These are phyloP conservation scores for Lentinula detonsa DNA, from an alignment of 768 basidiomycete species.

Conservation along the genomic window DNA sequence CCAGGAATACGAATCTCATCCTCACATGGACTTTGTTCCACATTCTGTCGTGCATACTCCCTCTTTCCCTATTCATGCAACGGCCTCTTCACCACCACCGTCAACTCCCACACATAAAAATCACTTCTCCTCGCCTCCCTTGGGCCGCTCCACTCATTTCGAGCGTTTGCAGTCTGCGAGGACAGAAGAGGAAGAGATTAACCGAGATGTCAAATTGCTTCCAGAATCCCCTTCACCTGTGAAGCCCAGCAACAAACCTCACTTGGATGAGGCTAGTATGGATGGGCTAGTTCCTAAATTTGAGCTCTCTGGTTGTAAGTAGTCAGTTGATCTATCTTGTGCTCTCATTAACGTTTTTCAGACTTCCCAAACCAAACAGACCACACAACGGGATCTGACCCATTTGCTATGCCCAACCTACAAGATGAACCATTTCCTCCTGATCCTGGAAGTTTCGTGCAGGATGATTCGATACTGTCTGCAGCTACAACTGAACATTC, in stretches of 20 bases:
- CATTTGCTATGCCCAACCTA: slow-evolving; percentile 14
- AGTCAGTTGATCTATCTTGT: background rate
- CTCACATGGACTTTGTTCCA: slow-evolving; percentile 23
- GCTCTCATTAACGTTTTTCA: background rate
- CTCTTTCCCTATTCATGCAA: slow-evolving; percentile 9
- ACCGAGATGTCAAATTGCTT: slow-evolving; percentile 34
- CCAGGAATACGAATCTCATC: slow-evolving; percentile 22
- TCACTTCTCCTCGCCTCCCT: slow-evolving; percentile 17
- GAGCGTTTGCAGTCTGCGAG: slow-evolving; percentile 24
- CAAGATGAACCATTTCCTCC: slow-evolving; percentile 14
- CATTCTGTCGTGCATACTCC: slow-evolving; percentile 2
- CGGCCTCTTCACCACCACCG: slow-evolving; percentile 15
- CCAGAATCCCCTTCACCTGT: slow-evolving; percentile 45
- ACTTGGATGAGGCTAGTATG: background rate
- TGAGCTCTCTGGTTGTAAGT: slow-evolving; percentile 14
- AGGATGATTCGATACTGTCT: slow-evolving; percentile 3
- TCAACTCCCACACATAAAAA: slow-evolving; percentile 11
- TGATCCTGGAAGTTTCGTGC: slow-evolving; percentile 2
- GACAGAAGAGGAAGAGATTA: slow-evolving; percentile 21
- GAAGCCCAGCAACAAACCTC: slow-evolving; percentile 17
- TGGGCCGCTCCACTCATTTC: slow-evolving; percentile 32
- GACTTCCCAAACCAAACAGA: background rate
- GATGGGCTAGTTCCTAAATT: slow-evolving; percentile 15
- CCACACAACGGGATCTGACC: slow-evolving; percentile 8
- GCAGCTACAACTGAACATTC: slow-evolving; percentile 3